Base-by-base conservation (phyloP, 2,329 filamentous ascomycete genomes). In the Aspergillaceae sp. region DNA sequence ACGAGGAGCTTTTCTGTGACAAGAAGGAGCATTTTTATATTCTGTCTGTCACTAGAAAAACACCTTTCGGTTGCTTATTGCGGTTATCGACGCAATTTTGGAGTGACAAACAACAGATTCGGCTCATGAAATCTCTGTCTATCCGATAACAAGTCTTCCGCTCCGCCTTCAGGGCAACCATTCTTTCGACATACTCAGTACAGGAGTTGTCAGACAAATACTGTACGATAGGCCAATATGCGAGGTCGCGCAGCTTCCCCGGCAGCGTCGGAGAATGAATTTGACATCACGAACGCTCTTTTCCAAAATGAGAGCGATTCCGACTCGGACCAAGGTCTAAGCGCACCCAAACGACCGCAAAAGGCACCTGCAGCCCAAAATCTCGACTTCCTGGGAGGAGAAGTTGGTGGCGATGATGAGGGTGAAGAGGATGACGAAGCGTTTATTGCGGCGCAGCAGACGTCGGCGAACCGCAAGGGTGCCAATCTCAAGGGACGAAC, bases 361-460 rank as follows among this genome's bases (percentile, higher is more conserved):
- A 70, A 58, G 56, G 64, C 52, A 50, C 63, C 50, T 49, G 62
- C 57, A 46, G 49, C 49, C 38, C 53, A 58, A 53, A 58, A 58
- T 30, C 59, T 69, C 30, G 76, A 78, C 43, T 76, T 87, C 40
- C 68, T 88, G 41, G 78, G 83, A 48, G 72, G 64, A 49, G 73
- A 63, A 11, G 27, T 27, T 4, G 26, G 26, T 8, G 36, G 36
- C n/a, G 71, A 68, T 29, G 80, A 78, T 35, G 84, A 83, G 41
- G 82, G 74, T 29, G 66, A 65, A 45, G 69, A 73, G 36, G 75
- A 72, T 11, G 89, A 98, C 62, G 90, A 86, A 62, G 85, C 85
- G 0, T 97, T 96, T 61, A 98, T 98, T 67, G 88, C 90, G 7
- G 79, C 87, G 34, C 80, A 86, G 58, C 89, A 95, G 64, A 84